Percentiles rank a stretch among this genome's conserved stretches.
phyloP scores from a whole-genome alignment of 345 rosid genomes.

The Durio zibethinus region DNA sequence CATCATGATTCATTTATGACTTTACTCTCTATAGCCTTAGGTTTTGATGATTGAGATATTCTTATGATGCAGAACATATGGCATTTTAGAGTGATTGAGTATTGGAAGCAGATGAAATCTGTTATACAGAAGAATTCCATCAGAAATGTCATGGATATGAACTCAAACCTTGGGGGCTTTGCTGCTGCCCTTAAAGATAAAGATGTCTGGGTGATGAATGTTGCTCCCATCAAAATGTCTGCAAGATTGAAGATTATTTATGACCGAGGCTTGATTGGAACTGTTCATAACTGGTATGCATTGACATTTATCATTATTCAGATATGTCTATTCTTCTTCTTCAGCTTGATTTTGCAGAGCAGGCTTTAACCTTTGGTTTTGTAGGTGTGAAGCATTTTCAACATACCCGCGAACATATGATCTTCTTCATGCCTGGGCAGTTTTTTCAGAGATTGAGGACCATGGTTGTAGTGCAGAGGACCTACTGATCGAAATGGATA shows the following conservation, averaged over 20 bases:
- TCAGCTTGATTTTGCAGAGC: not conserved
- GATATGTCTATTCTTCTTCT: not conserved
- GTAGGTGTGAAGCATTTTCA: conserved; percentile 92
- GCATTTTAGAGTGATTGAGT: conserved; percentile 76
- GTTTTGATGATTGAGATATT: conserved; percentile 9
- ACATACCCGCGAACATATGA: conserved; percentile 93
- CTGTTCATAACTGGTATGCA: conserved; percentile 89
- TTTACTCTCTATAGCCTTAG: not conserved
- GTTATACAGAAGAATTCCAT: conserved; percentile 65
- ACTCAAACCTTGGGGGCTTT: conserved; percentile 87
- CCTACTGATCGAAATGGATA: conserved; percentile 82
- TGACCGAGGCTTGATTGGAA: conserved; percentile 95
- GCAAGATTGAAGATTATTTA: conserved; percentile 76
- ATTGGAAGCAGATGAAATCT: conserved; percentile 89
- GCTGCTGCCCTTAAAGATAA: conserved; percentile 77
- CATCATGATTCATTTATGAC: not conserved
- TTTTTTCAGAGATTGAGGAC: conserved; percentile 57
- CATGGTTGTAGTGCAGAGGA: conserved; percentile 54
- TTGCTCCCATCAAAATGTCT: conserved; percentile 65
- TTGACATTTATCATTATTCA: not conserved
- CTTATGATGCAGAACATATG: conserved; percentile 62
- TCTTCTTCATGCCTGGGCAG: conserved; percentile 75
- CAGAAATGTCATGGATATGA: conserved; percentile 99
- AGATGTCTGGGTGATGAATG: conserved; percentile 98
- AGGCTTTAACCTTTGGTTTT: conserved; percentile 1